Conservation (phyloP, 2,329 filamentous ascomycete genomes). For the Ciborinia camelliae region DNA sequence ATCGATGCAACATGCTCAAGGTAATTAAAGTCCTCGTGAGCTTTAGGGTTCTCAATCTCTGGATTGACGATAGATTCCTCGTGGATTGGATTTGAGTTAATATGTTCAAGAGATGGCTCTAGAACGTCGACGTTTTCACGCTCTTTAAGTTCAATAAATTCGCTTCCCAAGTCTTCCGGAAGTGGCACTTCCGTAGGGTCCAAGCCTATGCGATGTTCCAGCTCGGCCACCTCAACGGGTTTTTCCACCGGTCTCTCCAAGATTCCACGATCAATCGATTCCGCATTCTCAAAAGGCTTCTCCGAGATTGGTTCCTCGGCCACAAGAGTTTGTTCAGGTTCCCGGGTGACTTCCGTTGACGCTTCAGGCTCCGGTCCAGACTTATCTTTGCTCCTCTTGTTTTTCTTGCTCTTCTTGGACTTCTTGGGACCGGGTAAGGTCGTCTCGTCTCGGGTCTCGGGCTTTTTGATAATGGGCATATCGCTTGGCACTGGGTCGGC, state of each 20-base stretch:
- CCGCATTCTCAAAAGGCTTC: not conserved
- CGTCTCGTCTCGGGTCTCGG: not conserved
- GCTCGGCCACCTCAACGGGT: not conserved
- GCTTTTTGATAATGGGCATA: not conserved
- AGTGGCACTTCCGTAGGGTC: not conserved
- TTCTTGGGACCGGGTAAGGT: not conserved
- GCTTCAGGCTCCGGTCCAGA: not conserved
- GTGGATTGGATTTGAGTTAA: not conserved
- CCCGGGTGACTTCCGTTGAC: not conserved
- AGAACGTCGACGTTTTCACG: not conserved
- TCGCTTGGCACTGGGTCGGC: not conserved
- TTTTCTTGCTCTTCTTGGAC: conserved; percentile 3
- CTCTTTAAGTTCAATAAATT: not conserved
- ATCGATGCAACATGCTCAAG: conserved; percentile 2
- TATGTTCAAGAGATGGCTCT: not conserved
- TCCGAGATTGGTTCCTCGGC: not conserved
- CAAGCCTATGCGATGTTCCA: not conserved
- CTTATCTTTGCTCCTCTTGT: not conserved
- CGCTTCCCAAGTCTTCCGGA: not conserved
- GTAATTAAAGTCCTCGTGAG: not conserved
- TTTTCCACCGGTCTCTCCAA: not conserved
- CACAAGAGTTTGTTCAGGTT: not conserved
- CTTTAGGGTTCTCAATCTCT: not conserved
- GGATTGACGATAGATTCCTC: not conserved
- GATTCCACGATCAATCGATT: not conserved